These are phyloP conservation scores for Colletotrichum kahawae DNA, from an alignment of 2,329 filamentous ascomycete species.

Conservation along the genomic window DNA sequence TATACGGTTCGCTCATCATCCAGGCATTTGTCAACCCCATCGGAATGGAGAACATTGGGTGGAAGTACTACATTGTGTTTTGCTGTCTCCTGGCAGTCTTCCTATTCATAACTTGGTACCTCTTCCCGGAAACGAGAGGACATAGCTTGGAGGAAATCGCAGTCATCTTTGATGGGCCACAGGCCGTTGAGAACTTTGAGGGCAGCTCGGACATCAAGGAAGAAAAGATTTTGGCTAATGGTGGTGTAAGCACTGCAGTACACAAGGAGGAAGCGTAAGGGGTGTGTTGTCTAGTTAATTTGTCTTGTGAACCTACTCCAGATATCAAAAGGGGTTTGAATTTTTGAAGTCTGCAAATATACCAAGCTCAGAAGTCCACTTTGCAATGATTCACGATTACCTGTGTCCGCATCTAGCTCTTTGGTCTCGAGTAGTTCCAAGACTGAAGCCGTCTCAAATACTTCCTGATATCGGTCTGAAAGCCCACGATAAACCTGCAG, in stretches of 20 bases:
- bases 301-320: not conserved
- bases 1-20: constrained; percentile 30
- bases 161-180: constrained; percentile 27
- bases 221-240: not conserved
- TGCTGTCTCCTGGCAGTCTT: constrained; percentile 32
- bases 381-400: rapidly evolving
- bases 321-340: rapidly evolving
- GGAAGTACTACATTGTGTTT: constrained; percentile 47
- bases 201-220: not conserved
- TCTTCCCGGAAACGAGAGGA: constrained; percentile 33
- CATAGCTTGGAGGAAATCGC: constrained; percentile 32
- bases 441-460: not conserved
- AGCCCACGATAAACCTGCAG: not conserved
- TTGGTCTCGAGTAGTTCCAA: not conserved
- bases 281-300: rapidly evolving
- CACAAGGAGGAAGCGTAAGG: not conserved
- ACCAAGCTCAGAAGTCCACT: not conserved
- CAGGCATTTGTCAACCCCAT: constrained; percentile 42
- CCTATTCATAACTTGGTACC: constrained; percentile 39
- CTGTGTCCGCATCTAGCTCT: not conserved
- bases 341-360: not conserved
- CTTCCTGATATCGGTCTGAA: not conserved
- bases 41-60: constrained; percentile 38
- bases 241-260: not conserved
- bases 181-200: constrained; percentile 1